These are phyloP conservation scores for Ogataea salicorniae DNA, from an alignment of 805 yeast genomes.

Conservation along the genomic window DNA sequence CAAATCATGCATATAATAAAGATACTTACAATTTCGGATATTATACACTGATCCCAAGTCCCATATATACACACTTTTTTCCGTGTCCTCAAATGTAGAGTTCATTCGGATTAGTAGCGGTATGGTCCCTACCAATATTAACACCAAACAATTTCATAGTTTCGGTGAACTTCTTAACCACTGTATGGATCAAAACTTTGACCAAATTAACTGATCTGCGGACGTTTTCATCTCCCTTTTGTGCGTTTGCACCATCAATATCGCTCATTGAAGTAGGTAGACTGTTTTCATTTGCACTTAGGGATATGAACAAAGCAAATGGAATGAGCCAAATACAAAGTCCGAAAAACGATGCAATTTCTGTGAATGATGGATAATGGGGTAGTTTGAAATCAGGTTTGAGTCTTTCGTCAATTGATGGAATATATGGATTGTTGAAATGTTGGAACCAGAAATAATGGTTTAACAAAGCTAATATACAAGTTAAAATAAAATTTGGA, in stretches of 20 bases:
- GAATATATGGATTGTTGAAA: slow-evolving; percentile 68
- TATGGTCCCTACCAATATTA: slow-evolving; percentile 33
- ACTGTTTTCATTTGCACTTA: slow-evolving; percentile 87
- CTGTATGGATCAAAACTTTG: slow-evolving; percentile 53
- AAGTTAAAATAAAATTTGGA: slow-evolving; percentile 64
- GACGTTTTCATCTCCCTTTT: slow-evolving; percentile 20
- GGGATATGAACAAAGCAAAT: slow-evolving; percentile 82
- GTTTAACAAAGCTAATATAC: slow-evolving; percentile 67
- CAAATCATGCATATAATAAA: no score
- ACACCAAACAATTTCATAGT: slow-evolving; percentile 56
- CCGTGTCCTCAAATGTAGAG: slow-evolving; percentile 17
- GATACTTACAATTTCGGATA: no score
- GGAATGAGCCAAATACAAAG: slow-evolving; percentile 92
- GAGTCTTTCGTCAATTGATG: slow-evolving; percentile 59
- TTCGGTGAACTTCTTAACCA: slow-evolving; percentile 43
- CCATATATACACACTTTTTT: no score
- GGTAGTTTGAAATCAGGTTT: slow-evolving; percentile 57
- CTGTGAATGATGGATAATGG: slow-evolving; percentile 74
- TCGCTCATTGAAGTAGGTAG: slow-evolving; percentile 49
- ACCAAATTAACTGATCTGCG: slow-evolving; percentile 60
- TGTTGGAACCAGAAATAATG: slow-evolving; percentile 89
- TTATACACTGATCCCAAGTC: no score
- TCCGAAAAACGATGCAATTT: slow-evolving; percentile 94
- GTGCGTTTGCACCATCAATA: slow-evolving; percentile 25
- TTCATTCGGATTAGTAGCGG: slow-evolving; percentile 24